Base-by-base conservation (phyloP, 2,329 filamentous ascomycete genomes). In the Calonectria pseudoturangicola region DNA sequence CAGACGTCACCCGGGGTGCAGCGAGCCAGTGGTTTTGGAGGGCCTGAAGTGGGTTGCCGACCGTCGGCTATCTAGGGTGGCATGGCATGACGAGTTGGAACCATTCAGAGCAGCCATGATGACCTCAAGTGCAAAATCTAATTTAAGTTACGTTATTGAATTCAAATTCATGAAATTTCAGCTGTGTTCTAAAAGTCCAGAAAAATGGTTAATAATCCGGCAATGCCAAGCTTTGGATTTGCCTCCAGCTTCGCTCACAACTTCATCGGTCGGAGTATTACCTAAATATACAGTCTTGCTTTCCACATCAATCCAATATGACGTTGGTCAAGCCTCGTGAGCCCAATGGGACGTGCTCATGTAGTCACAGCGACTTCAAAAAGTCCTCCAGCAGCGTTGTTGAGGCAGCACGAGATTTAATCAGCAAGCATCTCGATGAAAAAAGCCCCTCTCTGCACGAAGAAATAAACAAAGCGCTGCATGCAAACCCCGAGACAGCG, bases 401-500 rank as follows among this genome's bases (percentile, higher is more conserved):
- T 30, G 5, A 27, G 9, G 50, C 36, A 25, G 47, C 69, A 15
- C 54, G 69, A 13, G 33, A 15, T 18, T 28, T 71, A 6, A 39
- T 71, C 54, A 51, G 47, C 43, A 21, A 60, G 12, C 36, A 30
- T 2, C 45, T 71, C n/a, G 54, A 71, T 33, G 25, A 51, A 12
- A 36, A 63, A 3, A 68, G 58, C 25, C 47, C 64, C 30, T 63
- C 54, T 5, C 64, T 71, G 2, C 64, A 45, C 25, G n/a, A 63
- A 4, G 63, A 60, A 60, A 41, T 71, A 58, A 71, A 71, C 64
- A 27, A 43, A 13, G 50, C 39, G 18, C 56, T 71, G 33, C 64
- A 71, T n/a, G 48, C 69, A 41, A 66, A 76, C 10, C 74, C 74
- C 16, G 74, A 74, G 66, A 71, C 65, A 0, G 73, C 62, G 18